Evolutionary conservation across 306 rosid species (phyloP).

Genomic region (Quercus aquifolioides): DNA sequence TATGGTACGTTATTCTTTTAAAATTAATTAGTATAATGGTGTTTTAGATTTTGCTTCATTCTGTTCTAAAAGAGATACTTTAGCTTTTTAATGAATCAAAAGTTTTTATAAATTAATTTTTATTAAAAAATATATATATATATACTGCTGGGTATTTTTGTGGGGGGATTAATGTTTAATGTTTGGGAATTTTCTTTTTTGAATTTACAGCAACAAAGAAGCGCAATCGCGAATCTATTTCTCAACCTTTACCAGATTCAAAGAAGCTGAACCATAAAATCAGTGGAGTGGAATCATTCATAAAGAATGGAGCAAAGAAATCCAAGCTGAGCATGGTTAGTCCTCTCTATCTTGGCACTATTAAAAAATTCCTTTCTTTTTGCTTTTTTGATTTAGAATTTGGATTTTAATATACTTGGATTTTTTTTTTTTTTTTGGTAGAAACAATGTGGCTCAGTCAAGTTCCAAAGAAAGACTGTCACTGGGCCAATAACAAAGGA

Average conservation of each 20-base stretch:
- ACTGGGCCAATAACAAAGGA: conserved; percentile 68
- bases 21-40: conserved; percentile 1
- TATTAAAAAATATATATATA: not conserved
- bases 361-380: conserved; percentile 12
- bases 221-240: conserved; percentile 53
- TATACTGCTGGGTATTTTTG: not conserved
- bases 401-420: conserved; percentile 14
- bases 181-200: not conserved
- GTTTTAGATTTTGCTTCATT: conserved; percentile 21
- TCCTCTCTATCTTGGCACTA: conserved; percentile 12
- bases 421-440: conserved; percentile 40
- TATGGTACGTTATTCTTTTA: conserved; percentile 10
- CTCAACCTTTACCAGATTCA: conserved; percentile 41
- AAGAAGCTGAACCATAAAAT: conserved; percentile 45
- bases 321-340: conserved; percentile 42
- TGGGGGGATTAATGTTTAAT: too few species aligned
- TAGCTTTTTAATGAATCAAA: conserved; percentile 32
- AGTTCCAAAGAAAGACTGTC: conserved; percentile 29
- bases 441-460: conserved; percentile 37
- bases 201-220: conserved; percentile 64
- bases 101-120: conserved; percentile 10
- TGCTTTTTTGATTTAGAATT: conserved; percentile 7
- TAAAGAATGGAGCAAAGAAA: conserved; percentile 39
- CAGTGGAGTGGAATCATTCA: conserved; percentile 36
- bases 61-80: conserved; percentile 18